phyloP scores from a whole-genome alignment of 495 filamentous ascomycete species.

The Pseudotulostoma volvatum region DNA sequence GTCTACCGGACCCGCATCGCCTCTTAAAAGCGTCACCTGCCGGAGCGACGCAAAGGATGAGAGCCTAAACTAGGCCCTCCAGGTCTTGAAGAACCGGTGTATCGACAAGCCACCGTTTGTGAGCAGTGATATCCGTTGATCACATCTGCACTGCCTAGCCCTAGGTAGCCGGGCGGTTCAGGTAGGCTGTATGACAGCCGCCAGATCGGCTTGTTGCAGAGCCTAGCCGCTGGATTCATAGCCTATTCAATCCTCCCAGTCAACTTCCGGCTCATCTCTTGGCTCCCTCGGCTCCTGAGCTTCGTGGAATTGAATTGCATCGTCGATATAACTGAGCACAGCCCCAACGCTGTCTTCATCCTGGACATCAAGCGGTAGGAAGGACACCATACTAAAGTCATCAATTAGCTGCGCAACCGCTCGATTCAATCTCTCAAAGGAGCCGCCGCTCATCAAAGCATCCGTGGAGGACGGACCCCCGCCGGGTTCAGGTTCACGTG shows the following conservation, averaged over 20 bases:
- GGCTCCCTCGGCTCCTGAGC: constrained; percentile 88
- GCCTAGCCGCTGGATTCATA: too few relatives aligned
- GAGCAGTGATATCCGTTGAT: not conserved
- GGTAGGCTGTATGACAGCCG: too few relatives aligned
- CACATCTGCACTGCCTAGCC: constrained; percentile 21
- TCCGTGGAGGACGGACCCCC: constrained; percentile 41
- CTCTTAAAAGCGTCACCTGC: too few relatives aligned
- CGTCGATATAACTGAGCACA: constrained; percentile 93
- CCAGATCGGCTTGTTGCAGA: too few relatives aligned
- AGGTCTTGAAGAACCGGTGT: too few relatives aligned
- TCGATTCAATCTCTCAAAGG: constrained; percentile 62
- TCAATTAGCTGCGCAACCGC: constrained; percentile 85
- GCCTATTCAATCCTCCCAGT: constrained; percentile 52
- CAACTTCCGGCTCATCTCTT: constrained; percentile 56
- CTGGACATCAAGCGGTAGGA: constrained; percentile 73
- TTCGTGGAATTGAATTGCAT: constrained; percentile 90
- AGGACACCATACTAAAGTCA: constrained; percentile 95
- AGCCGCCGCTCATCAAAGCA: constrained; percentile 58
- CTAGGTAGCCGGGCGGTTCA: too few relatives aligned
- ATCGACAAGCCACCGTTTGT: too few relatives aligned
- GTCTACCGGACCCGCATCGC: too few relatives aligned
- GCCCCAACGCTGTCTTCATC: constrained; percentile 85
- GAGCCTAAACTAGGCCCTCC: too few relatives aligned
- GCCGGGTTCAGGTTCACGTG: constrained; percentile 22
- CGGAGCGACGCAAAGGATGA: too few relatives aligned